Percentiles rank a stretch among this genome's conserved stretches.
These are phyloP conservation scores for Verticillium klebahnii DNA, from an alignment of 2,329 filamentous ascomycete species.

Conservation along the genomic window DNA sequence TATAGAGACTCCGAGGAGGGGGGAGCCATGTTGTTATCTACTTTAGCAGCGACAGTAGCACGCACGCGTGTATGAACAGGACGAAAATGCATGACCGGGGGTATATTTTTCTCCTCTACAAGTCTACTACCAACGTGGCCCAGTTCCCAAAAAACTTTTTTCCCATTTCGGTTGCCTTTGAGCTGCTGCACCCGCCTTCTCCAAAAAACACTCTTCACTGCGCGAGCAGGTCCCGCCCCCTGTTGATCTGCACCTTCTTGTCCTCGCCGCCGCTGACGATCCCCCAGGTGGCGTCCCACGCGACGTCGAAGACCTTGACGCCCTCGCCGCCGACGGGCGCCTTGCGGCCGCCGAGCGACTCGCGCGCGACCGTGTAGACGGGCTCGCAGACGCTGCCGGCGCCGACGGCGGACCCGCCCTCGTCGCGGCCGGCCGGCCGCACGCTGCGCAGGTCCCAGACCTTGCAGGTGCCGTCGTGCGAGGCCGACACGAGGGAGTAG, in stretches of 20 bases:
- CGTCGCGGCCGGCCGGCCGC: conserved; percentile 52
- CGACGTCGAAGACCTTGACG: conserved; percentile 83
- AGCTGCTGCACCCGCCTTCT: neutral
- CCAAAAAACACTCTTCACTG: conserved; percentile 18
- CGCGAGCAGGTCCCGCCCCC: conserved; percentile 49
- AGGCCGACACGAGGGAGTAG: conserved; percentile 82
- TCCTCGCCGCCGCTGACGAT: conserved; percentile 93
- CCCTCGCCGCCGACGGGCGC: conserved; percentile 71
- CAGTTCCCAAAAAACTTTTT: neutral
- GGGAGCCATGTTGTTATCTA: neutral
- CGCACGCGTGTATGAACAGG: neutral
- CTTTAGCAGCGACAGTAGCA: neutral
- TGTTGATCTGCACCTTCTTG: conserved; percentile 89
- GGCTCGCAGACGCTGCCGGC: conserved; percentile 61
- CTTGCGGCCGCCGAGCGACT: conserved; percentile 62
- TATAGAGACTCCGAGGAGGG: neutral
- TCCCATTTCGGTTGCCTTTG: neutral
- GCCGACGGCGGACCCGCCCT: conserved; percentile 49
- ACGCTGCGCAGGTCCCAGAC: conserved; percentile 88
- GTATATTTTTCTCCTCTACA: conserved; percentile 1
- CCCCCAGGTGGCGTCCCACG: conserved; percentile 80
- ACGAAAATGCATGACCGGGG: neutral
- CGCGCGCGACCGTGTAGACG: conserved; percentile 71
- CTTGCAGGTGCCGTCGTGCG: conserved; percentile 85
- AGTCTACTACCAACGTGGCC: neutral